Percentiles rank a stretch among this genome's conserved stretches.
These are phyloP conservation scores for Pseudodiploospora longispora DNA, from an alignment of 2,329 filamentous ascomycete genomes.

Conservation along the genomic window DNA sequence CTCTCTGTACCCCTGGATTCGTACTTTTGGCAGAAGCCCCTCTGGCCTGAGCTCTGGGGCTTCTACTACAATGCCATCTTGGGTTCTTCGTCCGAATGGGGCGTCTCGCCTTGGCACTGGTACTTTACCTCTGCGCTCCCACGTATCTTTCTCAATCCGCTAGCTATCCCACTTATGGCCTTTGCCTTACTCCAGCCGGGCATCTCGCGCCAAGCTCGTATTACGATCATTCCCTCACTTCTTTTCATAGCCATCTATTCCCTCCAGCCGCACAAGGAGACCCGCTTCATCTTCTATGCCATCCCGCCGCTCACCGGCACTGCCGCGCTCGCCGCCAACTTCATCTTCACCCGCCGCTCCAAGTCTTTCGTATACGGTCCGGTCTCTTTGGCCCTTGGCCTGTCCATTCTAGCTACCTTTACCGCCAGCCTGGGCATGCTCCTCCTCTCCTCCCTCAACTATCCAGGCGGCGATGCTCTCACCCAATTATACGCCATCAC, in stretches of 20 bases:
- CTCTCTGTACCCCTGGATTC: constrained; percentile 74
- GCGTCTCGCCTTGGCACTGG: constrained; percentile 74
- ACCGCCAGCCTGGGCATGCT: constrained; percentile 59
- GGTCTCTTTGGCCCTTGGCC: constrained; percentile 45
- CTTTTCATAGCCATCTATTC: constrained; percentile 76
- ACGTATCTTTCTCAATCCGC: constrained; percentile 73
- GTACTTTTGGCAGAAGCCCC: constrained; percentile 80
- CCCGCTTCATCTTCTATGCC: constrained; percentile 87
- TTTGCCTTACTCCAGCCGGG: constrained; percentile 42
- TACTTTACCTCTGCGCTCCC: constrained; percentile 80
- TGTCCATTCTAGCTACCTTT: constrained; percentile 54
- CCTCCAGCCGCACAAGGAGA: constrained; percentile 88
- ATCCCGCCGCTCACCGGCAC: constrained; percentile 73
- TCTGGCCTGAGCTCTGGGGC: constrained; percentile 86
- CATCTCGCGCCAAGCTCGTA: constrained; percentile 33
- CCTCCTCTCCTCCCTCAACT: constrained; percentile 78
- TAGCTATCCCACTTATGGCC: constrained; percentile 49
- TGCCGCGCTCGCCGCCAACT: constrained; percentile 64
- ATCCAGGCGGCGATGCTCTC: constrained; percentile 82
- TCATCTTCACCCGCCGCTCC: constrained; percentile 56
- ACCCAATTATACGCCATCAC: constrained; percentile 36
- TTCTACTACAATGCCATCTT: constrained; percentile 89
- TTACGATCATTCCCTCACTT: constrained; percentile 57
- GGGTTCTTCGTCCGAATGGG: constrained; percentile 80
- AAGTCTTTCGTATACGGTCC: constrained; percentile 52